Percentiles rank a stretch among this genome's conserved stretches.
Evolutionary conservation across 305 asterid species (phyloP).

Genomic region (Andrographis paniculata): DNA sequence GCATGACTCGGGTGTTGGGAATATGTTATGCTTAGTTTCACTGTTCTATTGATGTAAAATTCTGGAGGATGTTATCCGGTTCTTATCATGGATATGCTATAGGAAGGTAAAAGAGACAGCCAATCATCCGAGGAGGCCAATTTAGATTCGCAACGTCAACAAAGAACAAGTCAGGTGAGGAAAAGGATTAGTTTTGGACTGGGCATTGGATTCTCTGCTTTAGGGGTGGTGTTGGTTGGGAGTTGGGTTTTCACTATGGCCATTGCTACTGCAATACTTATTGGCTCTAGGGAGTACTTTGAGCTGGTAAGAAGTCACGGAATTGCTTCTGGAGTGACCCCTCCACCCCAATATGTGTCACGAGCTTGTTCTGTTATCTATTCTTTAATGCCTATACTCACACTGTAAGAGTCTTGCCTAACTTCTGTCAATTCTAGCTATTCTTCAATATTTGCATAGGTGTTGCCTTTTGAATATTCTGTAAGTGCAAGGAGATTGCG

Average conservation of each 20-base stretch:
- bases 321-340: conserved; percentile 93
- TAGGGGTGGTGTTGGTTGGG: conserved; percentile 88
- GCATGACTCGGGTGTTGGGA: background rate
- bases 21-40: conserved; percentile 7
- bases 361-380: conserved; percentile 82
- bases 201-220: conserved; percentile 68
- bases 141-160: conserved; percentile 28
- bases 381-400: conserved; percentile 71
- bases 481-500: conserved; percentile 10
- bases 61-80: conserved; percentile 23
- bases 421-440: conserved; percentile 12
- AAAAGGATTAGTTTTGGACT: conserved; percentile 82
- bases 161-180: conserved; percentile 57
- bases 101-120: conserved; percentile 54
- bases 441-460: conserved; percentile 17
- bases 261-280: conserved; percentile 69
- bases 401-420: conserved; percentile 63
- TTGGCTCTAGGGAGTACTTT: conserved; percentile 84
- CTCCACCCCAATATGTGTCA: conserved; percentile 88
- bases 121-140: conserved; percentile 28
- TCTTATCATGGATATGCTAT: conserved; percentile 37
- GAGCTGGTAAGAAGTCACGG: conserved; percentile 95
- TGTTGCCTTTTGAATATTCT: conserved; percentile 17
- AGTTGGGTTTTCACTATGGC: conserved; percentile 81
- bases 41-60: conserved; percentile 2